Evolutionary conservation across 805 yeast genomes (phyloP).

Genomic region (Ogataea nakhonphanomensis): DNA sequence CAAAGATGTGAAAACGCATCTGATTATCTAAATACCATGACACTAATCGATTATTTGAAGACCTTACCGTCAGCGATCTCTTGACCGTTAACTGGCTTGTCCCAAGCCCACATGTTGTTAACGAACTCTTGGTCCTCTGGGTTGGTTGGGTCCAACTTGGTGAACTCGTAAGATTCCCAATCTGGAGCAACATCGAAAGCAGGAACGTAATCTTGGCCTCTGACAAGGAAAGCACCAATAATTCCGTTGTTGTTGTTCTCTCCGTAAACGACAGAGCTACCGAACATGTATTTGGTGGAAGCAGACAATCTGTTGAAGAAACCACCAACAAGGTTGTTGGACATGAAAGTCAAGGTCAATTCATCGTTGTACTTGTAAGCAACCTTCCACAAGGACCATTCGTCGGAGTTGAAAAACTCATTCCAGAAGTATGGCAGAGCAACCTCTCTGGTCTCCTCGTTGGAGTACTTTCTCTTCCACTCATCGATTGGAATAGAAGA

Average conservation of each 20-base stretch:
- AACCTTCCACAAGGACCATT: slow-evolving; percentile 94
- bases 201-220: slow-evolving; percentile 89
- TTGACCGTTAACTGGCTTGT: slow-evolving; percentile 80
- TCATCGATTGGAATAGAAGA: slow-evolving; percentile 70
- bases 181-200: slow-evolving; percentile 99
- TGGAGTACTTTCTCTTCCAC: slow-evolving; percentile 96
- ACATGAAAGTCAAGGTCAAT: slow-evolving; percentile 95
- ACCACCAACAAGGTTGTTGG: slow-evolving; percentile 97
- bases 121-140: slow-evolving; percentile 76
- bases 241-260: slow-evolving; percentile 98
- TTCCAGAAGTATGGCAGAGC: slow-evolving; percentile 98
- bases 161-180: slow-evolving; percentile 90
- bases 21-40: slow-evolving; percentile 7
- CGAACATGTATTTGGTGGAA: slow-evolving; percentile 92
- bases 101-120: slow-evolving; percentile 97
- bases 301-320: slow-evolving; percentile 93
- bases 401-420: slow-evolving; percentile 82
- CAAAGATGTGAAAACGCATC: slow-evolving; percentile 11
- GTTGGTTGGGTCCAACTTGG: slow-evolving; percentile 75
- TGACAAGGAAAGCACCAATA: slow-evolving; percentile 88
- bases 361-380: slow-evolving; percentile 98
- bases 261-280: slow-evolving; percentile 92
- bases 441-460: slow-evolving; percentile 91
- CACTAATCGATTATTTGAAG: slow-evolving; percentile 59
- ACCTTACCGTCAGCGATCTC: slow-evolving; percentile 98